Percentiles rank a stretch among this genome's conserved stretches.
Conservation (phyloP, 179 eudicot genomes). For the Beta corolliflora region DNA sequence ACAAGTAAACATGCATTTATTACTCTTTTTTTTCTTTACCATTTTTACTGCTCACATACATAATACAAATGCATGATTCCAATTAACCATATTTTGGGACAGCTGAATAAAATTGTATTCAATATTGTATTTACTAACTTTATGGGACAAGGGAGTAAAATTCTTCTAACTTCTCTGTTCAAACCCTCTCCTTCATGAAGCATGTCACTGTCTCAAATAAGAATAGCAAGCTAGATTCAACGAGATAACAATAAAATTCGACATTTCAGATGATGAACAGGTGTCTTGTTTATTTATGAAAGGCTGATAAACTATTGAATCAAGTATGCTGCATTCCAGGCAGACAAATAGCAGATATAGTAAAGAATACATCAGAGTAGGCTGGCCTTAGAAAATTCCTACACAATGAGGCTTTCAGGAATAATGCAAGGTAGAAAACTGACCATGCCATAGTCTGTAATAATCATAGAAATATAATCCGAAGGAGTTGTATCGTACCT, state of each 20-base stretch:
- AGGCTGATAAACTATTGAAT: neutral
- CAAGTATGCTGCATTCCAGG: neutral
- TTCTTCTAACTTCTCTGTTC: no score
- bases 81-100: no score
- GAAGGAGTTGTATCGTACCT: conserved; percentile 97
- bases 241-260: neutral
- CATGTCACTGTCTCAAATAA: no score
- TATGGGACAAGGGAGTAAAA: no score
- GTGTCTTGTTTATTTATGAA: neutral
- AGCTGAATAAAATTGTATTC: no score
- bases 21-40: no score
- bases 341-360: neutral
- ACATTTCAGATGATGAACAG: neutral
- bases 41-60: no score
- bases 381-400: neutral
- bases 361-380: neutral
- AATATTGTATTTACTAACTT: no score
- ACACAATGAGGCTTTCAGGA: neutral
- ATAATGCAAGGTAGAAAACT: conserved; percentile 31
- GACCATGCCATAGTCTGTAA: conserved; percentile 98
- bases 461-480: conserved; percentile 90
- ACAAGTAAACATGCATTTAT: no score
- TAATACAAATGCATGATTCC: no score
- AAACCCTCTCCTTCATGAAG: no score
- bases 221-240: neutral